Base-by-base conservation (phyloP, 192 early-diverging fungal genomes). In the Chytriomyces confervae region DNA sequence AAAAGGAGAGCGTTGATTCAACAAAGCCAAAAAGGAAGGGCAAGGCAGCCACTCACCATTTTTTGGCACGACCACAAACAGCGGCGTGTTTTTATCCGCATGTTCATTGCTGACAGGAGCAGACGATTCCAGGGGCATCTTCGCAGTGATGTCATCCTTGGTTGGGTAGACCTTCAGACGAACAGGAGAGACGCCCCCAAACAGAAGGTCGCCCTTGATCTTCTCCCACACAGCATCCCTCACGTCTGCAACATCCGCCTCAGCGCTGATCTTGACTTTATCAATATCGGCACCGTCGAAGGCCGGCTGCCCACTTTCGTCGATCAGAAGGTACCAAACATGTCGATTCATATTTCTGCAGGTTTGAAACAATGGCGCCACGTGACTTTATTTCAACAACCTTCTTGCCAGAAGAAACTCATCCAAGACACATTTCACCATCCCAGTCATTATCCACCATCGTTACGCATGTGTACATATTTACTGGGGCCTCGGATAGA, bases 301-400 rank as follows among this genome's bases (percentile, higher is more conserved):
- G 24, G 24, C 24, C 24, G 24, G 24, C 24, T 27, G 24, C 24
- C 24, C 24, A 27, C 24, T 27, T 27, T n/a, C n/a, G 63, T 65
- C 63, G 24, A 65, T 24, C 63, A 65, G 63, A 9, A 65, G 24
- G 24, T 65, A 65, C 63, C 63, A 65, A 65, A 65, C 29, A 29
- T 65, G 10, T 65, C 29, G 63, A 65, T 65, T 24, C 63, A 23
- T 29, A 65, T 10, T 27, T 27, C 24, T 27, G 24, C 9, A 24
- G 24, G 24, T 23, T 10, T 65, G n/a, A n/a, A n/a, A n/a, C n/a
- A n/a, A n/a, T n/a, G n/a, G n/a, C n/a, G n/a, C n/a, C n/a, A n/a
- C n/a, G n/a, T n/a, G n/a, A n/a, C n/a, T n/a, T n/a, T n/a, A n/a
- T n/a, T n/a, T n/a, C n/a, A n/a, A n/a, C n/a, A n/a, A n/a, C n/a